These are phyloP conservation scores for Lodderomyces jiufengensis DNA, from an alignment of 1,139 yeast species.

Conservation along the genomic window DNA sequence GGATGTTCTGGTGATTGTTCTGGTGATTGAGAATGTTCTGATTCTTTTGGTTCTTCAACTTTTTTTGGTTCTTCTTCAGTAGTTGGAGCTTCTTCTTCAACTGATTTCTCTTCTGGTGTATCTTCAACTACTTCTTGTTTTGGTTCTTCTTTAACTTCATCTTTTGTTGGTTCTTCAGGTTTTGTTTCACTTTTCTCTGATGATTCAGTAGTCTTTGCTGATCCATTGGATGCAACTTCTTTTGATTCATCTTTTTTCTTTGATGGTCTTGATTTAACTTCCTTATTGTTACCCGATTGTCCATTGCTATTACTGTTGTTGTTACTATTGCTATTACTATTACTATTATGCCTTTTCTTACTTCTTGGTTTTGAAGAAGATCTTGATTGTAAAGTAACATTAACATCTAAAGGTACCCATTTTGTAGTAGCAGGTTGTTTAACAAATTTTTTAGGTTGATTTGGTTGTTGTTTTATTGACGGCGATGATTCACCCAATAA, in stretches of 20 bases:
- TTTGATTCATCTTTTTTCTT: constrained; percentile 1
- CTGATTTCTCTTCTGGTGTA: constrained; percentile 1
- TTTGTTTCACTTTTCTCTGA: background rate
- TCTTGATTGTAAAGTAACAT: constrained; percentile 50
- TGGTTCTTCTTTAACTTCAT: constrained; percentile 4
- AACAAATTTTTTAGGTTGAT: constrained; percentile 42
- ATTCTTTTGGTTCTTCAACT: constrained; percentile 11
- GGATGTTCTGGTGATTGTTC: constrained; percentile 14
- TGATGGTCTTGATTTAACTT: background rate
- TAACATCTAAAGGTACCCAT: constrained; percentile 87
- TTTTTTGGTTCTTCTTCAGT: background rate
- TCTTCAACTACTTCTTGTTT: constrained; percentile 3
- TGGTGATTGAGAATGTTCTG: constrained; percentile 13
- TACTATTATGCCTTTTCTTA: constrained; percentile 27
- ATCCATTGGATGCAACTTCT: constrained; percentile 6
- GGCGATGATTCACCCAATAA: constrained; percentile 14
- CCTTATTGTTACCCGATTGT: background rate
- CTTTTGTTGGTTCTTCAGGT: constrained; percentile 1
- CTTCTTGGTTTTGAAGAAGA: constrained; percentile 18
- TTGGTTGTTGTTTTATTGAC: constrained; percentile 9
- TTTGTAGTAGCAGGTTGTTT: constrained; percentile 63
- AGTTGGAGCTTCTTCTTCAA: constrained; percentile 1
- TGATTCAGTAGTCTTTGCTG: constrained; percentile 3
- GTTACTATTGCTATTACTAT: constrained; percentile 5
- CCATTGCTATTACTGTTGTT: background rate